Base-by-base conservation (phyloP, 2,329 filamentous ascomycete species). In the Anthostomella pinea region DNA sequence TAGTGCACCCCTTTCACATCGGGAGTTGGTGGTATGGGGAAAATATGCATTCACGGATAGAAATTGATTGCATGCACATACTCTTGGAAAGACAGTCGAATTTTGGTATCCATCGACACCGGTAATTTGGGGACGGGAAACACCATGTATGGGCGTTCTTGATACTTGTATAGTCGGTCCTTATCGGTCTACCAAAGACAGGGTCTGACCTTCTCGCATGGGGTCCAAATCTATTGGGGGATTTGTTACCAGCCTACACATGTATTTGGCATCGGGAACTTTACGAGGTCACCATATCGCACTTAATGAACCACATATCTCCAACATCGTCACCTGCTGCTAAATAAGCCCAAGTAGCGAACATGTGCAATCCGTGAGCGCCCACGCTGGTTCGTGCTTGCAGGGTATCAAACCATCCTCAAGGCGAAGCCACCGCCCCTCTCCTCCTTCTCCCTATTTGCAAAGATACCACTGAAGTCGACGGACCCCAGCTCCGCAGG, bases 391-490 rank as follows among this genome's bases (percentile, higher is more conserved):
- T n/a, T n/a, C n/a, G n/a, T n/a, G n/a, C n/a, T n/a, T n/a, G n/a
- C n/a, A n/a, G n/a, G n/a, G n/a, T 20, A 43, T 52, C 25, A 70
- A 3, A 77, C 71, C 67, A 89, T 75, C 25, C 83, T 76, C 45
- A 89, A 61, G 9, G 71, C 75, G 63, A 79, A 85, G 7, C 81
- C 79, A 21, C 77, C 83, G 3, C 82, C 81, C 33, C 69, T 70
- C 57, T 82, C 79, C 55, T 83, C 81, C 46, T 69, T 75, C 35
- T 82, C 75, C 21, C 81, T 72, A 2, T 79, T 77, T 8, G 79
- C 75, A 59, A 89, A 87, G 24, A 89, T 82, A 46, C 81, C 76
- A 35, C 77, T 81, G 53, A 88, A 81, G 60, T 89, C 85, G 8
- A 75, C 67, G 3, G 69, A 66, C 0, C 72, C 70, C 3, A 80